These are phyloP conservation scores for Geosmithia morbida DNA, from an alignment of 2,329 filamentous ascomycete species.

Conservation along the genomic window DNA sequence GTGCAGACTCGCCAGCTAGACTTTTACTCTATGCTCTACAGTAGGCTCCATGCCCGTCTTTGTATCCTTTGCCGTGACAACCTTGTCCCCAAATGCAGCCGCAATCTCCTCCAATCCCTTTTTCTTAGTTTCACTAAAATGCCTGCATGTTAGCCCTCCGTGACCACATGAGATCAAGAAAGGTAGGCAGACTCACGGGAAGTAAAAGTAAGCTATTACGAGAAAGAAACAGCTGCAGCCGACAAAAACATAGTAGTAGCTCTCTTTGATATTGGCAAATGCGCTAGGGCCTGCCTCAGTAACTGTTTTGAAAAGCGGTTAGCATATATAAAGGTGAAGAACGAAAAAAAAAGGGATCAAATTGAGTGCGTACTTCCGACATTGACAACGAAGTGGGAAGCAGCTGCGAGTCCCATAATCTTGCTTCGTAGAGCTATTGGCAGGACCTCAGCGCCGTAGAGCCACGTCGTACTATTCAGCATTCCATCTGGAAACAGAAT, in stretches of 20 bases:
- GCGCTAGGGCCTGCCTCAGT: conserved; percentile 40
- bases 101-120: conserved; percentile 34
- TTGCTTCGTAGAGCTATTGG: conserved; percentile 37
- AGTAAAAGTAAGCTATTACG: conserved; percentile 35
- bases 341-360: too few relatives aligned
- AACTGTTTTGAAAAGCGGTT: conserved; percentile 7
- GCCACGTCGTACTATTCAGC: conserved; percentile 38
- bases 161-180: conserved; percentile 11
- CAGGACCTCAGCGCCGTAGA: conserved; percentile 40
- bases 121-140: conserved; percentile 24
- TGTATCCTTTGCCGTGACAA: conserved; percentile 11
- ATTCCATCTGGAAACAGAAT: conserved; percentile 18
- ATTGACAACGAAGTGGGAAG: conserved; percentile 39
- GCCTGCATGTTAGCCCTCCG: background rate
- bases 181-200: conserved; percentile 8
- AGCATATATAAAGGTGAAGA: too few relatives aligned
- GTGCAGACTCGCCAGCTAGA: too few relatives aligned
- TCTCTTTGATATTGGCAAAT: conserved; percentile 41
- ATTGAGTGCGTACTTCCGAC: conserved; percentile 17
- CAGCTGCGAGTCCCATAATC: conserved; percentile 38
- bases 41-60: background rate
- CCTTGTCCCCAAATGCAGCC: conserved; percentile 29
- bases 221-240: conserved; percentile 35
- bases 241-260: conserved; percentile 47
- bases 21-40: background rate